These are phyloP conservation scores for Penicillium salamii DNA, from an alignment of 495 filamentous ascomycete genomes.

Conservation along the genomic window DNA sequence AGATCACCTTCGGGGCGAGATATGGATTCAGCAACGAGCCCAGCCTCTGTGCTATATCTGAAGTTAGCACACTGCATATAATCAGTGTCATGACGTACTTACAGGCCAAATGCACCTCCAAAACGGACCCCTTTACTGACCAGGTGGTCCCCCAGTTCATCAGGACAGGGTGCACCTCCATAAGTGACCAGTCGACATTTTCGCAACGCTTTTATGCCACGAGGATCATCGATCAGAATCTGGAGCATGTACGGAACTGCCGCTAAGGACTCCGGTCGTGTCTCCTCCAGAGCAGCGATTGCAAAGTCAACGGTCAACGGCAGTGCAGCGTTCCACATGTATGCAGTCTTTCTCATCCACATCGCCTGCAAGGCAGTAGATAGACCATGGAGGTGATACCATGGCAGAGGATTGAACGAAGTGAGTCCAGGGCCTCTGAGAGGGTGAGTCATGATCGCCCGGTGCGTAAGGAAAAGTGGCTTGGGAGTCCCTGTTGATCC, in stretches of 20 bases:
- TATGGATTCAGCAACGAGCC: slow-evolving; percentile 48
- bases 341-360: slow-evolving; percentile 48
- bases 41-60: slow-evolving; percentile 50
- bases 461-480: slow-evolving; percentile 42
- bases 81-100: slow-evolving; percentile 12
- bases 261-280: slow-evolving; percentile 49
- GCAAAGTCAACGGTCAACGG: slow-evolving; percentile 52
- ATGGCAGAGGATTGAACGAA: slow-evolving; percentile 54
- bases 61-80: slow-evolving; percentile 1
- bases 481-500: slow-evolving; percentile 60
- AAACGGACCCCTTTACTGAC: slow-evolving; percentile 48
- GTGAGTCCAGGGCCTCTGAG: slow-evolving; percentile 35
- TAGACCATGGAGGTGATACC: slow-evolving; percentile 53
- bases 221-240: slow-evolving; percentile 46
- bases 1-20: slow-evolving; percentile 44
- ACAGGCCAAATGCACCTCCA: slow-evolving; percentile 52
- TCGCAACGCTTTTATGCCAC: slow-evolving; percentile 44
- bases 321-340: slow-evolving; percentile 50
- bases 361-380: slow-evolving; percentile 49
- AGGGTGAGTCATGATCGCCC: slow-evolving; percentile 38
- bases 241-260: slow-evolving; percentile 58
- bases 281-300: slow-evolving; percentile 43
- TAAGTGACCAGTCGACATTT: slow-evolving; percentile 47
- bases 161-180: slow-evolving; percentile 53
- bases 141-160: slow-evolving; percentile 55